Conservation (phyloP, 257 asterid species). For the Verbascum thapsus region DNA sequence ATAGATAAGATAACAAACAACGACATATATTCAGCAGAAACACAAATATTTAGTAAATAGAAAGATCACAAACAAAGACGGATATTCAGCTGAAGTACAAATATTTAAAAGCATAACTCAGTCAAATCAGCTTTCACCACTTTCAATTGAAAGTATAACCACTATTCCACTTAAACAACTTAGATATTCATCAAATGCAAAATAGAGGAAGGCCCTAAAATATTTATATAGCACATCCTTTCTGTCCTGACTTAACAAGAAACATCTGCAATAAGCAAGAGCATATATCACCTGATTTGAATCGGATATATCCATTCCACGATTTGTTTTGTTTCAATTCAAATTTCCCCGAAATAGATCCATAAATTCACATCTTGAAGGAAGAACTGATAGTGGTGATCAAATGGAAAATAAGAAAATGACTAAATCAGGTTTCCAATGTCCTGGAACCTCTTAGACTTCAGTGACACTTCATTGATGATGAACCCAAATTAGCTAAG, state of each 20-base stretch:
- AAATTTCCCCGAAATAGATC: neutral
- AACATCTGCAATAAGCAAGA: neutral
- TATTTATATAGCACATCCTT: neutral
- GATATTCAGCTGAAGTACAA: neutral
- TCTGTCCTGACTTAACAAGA: neutral
- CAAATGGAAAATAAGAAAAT: neutral
- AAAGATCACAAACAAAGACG: neutral
- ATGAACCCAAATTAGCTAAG: too few species aligned
- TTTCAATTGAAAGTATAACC: conserved; percentile 5
- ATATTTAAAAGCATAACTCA: neutral
- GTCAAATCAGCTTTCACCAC: conserved; percentile 3
- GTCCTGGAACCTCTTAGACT: neutral
- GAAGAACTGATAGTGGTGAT: neutral
- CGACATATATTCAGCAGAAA: neutral
- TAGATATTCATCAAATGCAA: neutral
- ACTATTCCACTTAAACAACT: neutral
- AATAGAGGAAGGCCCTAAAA: neutral
- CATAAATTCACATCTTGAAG: conserved; percentile 2
- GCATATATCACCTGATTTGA: neutral
- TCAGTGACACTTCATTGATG: neutral
- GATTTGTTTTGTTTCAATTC: neutral
- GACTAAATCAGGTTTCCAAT: neutral
- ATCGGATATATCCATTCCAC: neutral
- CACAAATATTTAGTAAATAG: too few species aligned
- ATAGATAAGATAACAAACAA: neutral